Evolutionary conservation across 2,329 filamentous ascomycete genomes (phyloP).

Genomic region (Orbilia quercus): DNA sequence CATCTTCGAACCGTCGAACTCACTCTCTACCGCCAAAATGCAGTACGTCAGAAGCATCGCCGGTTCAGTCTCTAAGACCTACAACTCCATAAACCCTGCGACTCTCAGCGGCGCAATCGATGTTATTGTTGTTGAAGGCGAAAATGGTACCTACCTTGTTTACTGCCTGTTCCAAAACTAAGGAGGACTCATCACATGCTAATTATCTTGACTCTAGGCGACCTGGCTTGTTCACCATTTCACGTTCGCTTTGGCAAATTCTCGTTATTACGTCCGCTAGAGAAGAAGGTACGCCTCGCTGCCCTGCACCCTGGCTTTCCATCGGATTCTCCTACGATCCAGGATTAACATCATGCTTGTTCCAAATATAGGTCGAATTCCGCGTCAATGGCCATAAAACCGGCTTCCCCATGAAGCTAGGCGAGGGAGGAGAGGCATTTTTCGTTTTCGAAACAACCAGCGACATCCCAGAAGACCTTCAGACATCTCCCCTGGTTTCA

Average conservation of each 20-base stretch:
- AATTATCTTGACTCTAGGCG: conserved; percentile 64
- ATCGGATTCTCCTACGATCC: neutral
- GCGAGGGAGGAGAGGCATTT: conserved; percentile 96
- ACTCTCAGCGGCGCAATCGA: conserved; percentile 98
- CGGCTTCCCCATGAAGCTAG: conserved; percentile 96
- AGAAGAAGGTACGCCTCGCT: conserved; percentile 77
- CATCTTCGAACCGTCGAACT: neutral
- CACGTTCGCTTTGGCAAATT: conserved; percentile 99
- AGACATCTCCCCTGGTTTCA: conserved; percentile 93
- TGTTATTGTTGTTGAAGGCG: conserved; percentile 96
- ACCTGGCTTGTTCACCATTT: conserved; percentile 91
- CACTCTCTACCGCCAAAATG: conserved; percentile 23
- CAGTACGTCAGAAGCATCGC: conserved; percentile 73
- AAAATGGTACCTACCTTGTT: conserved; percentile 74
- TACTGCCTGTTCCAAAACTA: neutral
- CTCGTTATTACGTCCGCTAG: conserved; percentile 89
- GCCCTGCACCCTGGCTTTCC: conserved; percentile 16
- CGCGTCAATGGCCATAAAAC: conserved; percentile 91
- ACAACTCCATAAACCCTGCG: conserved; percentile 99
- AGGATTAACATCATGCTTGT: conserved; percentile 29
- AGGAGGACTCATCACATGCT: conserved; percentile 18
- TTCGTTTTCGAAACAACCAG: conserved; percentile 97
- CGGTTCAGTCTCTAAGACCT: conserved; percentile 95
- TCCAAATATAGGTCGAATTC: conserved; percentile 78
- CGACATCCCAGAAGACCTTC: conserved; percentile 88